Percentiles rank a stretch among this genome's conserved stretches.
Conservation (phyloP, 805 yeast genomes). For the Kodamaea jinghongensis region DNA sequence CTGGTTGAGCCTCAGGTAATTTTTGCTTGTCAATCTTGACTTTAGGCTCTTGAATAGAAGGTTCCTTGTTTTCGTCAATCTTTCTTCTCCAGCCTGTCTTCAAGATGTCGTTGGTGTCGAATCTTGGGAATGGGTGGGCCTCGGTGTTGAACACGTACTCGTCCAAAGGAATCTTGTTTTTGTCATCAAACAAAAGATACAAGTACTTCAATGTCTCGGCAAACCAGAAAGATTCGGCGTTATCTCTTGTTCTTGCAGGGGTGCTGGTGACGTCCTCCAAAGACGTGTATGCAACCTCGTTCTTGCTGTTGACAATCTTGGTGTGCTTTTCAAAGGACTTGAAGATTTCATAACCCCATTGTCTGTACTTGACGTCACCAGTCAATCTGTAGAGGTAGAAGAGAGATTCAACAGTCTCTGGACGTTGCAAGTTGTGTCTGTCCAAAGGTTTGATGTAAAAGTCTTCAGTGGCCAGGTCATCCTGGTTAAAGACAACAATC, state of each 20-base stretch:
- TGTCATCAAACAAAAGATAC: constrained; percentile 71
- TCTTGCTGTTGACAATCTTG: constrained; percentile 40
- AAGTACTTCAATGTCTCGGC: constrained; percentile 90
- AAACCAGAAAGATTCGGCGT: constrained; percentile 90
- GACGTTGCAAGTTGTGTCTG: constrained; percentile 84
- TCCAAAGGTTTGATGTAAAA: constrained; percentile 70
- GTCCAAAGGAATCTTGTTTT: constrained; percentile 60
- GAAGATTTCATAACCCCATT: constrained; percentile 89
- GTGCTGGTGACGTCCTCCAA: constrained; percentile 60
- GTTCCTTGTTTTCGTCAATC: constrained; percentile 19
- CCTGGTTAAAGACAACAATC: constrained; percentile 76
- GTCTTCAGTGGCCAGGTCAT: constrained; percentile 45
- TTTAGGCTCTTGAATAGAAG: constrained; percentile 9
- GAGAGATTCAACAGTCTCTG: constrained; percentile 89
- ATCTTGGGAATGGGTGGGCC: constrained; percentile 88
- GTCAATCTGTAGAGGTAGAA: constrained; percentile 79
- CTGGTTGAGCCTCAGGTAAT: constrained; percentile 42
- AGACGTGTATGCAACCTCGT: constrained; percentile 55
- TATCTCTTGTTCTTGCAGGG: constrained; percentile 59
- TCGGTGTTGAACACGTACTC: constrained; percentile 84
- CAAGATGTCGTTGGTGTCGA: constrained; percentile 50
- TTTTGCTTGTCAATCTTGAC: constrained; percentile 26
- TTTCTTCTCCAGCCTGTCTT: constrained; percentile 61
- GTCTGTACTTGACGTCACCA: constrained; percentile 74
- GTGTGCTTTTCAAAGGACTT: constrained; percentile 63